Evolutionary conservation across 2,329 filamentous ascomycete genomes (phyloP), one percentile per base, ranked within the genome.

Genomic region (Clonostachys rhizophaga): DNA sequence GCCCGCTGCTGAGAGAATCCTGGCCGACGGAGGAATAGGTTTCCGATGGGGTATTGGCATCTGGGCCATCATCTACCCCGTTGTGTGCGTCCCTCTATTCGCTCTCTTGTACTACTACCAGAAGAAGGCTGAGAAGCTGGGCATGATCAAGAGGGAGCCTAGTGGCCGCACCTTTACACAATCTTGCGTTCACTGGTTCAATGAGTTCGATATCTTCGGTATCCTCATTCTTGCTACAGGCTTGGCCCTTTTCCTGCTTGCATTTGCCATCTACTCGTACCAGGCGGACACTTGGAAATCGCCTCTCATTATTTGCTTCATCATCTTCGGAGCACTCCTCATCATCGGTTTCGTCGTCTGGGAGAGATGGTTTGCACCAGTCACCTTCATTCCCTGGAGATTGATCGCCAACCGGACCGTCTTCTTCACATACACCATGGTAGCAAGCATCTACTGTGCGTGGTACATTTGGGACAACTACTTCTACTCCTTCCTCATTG

Each of bases 191-290:
- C 66, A 78, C 57, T 78, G 78, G 49, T 50, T 71, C 4, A 60
- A 78, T 34, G 76, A 86, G 47, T 84, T 85, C 54, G 83, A 86
- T 52, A 67, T 74, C 5, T 50, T 77, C 4, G 82, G 83, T 1
- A 71, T 84, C 33, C 48, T 84, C 33, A 62, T 86, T 6, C 74
- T 86, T 54, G 71, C 75, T 5, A 68, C 63, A 5, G 83, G 81
- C 5, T 70, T 84, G 18, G 71, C 74, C 3, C 59, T 84, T 13
- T 83, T 88, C 56, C 64, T 88, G 13, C 72, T 89, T 0, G 84
- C 85, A 1, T 81, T 89, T 57, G 83, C 74, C 6, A 68, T 88
- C 13, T 72, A 76, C 16, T 52, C 55, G 7, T 56, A 59, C 3
- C 71, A 75, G 0, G 71, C 71, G 13, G 59, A 74, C 42, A 74